These are phyloP conservation scores for Candida koratica DNA, from an alignment of 805 yeast species.

Conservation along the genomic window DNA sequence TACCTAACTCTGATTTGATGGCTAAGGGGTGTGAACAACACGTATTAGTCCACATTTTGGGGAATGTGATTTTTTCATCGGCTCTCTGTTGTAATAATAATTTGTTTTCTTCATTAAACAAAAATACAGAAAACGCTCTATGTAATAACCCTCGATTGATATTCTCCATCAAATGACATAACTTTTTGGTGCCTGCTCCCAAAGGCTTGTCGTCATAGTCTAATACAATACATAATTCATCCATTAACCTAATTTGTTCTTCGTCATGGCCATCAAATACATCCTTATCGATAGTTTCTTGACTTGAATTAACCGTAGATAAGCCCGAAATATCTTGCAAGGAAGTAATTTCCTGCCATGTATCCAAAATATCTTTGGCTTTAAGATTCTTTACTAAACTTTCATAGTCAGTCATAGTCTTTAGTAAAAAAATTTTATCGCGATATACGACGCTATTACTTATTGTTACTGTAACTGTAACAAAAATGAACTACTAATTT, in stretches of 20 bases:
- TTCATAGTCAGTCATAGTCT: slow-evolving; percentile 24
- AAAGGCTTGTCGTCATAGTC: slow-evolving; percentile 83
- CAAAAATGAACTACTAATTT: too few relatives aligned
- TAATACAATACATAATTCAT: slow-evolving; percentile 90
- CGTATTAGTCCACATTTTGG: slow-evolving; percentile 97
- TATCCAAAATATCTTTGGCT: slow-evolving; percentile 46
- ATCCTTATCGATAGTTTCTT: slow-evolving; percentile 25
- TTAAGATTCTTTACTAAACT: slow-evolving; percentile 51
- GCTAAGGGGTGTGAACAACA: slow-evolving; percentile 98
- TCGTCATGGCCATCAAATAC: slow-evolving; percentile 85
- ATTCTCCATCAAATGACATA: slow-evolving; percentile 83
- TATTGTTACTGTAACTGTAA: too few relatives aligned
- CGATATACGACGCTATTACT: slow-evolving; percentile 6
- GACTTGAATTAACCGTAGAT: slow-evolving; percentile 39
- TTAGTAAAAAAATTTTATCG: slow-evolving; percentile 7
- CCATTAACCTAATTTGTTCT: slow-evolving; percentile 93
- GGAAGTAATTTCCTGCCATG: slow-evolving; percentile 69
- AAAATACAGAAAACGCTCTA: slow-evolving; percentile 93
- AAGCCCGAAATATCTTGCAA: slow-evolving; percentile 57
- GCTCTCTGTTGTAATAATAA: slow-evolving; percentile 93
- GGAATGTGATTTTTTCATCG: slow-evolving; percentile 92
- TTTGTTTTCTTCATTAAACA: slow-evolving; percentile 73
- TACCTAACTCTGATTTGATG: slow-evolving; percentile 74
- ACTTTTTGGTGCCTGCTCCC: slow-evolving; percentile 92
- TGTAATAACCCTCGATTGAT: slow-evolving; percentile 84